Evolutionary conservation across 2,329 filamentous ascomycete genomes (phyloP).

Genomic region (Raffaelea arxii): DNA sequence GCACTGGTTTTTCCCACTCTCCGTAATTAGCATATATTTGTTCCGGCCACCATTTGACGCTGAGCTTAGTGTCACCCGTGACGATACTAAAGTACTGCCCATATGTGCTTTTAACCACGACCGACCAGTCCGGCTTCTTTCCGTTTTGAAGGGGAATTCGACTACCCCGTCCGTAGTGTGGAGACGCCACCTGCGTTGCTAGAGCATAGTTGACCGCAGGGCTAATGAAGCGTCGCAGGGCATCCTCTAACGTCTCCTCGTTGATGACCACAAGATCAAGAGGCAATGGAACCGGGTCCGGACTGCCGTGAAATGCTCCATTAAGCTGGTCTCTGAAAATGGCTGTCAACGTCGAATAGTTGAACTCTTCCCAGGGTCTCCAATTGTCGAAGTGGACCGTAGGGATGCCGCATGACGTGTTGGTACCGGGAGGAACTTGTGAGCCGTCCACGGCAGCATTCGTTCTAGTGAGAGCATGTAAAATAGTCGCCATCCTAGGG

Average conservation of each 20-base stretch:
- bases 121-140: not conserved
- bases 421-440: no score
- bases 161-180: not conserved
- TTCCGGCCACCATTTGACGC: not conserved
- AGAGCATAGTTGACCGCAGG: not conserved
- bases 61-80: not conserved
- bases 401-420: no score
- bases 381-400: not conserved
- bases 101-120: no score
- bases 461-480: no score
- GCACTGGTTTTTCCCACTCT: not conserved
- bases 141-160: not conserved
- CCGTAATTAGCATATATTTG: not conserved
- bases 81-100: not conserved
- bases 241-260: not conserved
- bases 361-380: not conserved
- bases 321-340: not conserved
- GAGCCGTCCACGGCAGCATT: no score
- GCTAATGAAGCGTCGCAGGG: not conserved
- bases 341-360: not conserved
- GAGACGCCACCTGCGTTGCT: not conserved
- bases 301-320: not conserved
- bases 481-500: no score
- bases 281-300: not conserved
- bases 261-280: not conserved